A percentile compares a stretch with the other conserved stretches of the same genome.
These are phyloP conservation scores for Ophiosphaerella narmari DNA, from an alignment of 2,329 filamentous ascomycete species.

Conservation along the genomic window DNA sequence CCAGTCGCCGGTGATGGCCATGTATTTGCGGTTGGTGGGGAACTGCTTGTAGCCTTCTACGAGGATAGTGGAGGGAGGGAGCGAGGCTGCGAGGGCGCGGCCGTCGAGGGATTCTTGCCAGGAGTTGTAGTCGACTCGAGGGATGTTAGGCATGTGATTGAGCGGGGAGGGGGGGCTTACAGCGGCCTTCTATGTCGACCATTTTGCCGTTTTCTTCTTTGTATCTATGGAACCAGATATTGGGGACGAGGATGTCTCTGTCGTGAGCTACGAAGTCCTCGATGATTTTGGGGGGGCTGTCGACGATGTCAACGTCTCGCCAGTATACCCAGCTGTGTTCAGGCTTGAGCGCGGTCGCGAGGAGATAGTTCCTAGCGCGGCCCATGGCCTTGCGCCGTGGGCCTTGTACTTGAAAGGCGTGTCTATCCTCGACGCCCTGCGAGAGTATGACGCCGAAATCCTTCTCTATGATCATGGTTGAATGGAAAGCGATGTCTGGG, in stretches of 20 bases:
- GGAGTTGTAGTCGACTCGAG: slow-evolving; percentile 92
- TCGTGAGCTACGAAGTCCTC: slow-evolving; percentile 97
- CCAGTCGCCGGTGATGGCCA: slow-evolving; percentile 92
- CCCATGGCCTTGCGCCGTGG: slow-evolving; percentile 90
- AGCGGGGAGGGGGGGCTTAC: slow-evolving; percentile 56
- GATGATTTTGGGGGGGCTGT: slow-evolving; percentile 83
- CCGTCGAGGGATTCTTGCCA: slow-evolving; percentile 94
- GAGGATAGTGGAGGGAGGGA: slow-evolving; percentile 81
- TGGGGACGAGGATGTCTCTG: slow-evolving; percentile 89
- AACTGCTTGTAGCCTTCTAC: slow-evolving; percentile 97
- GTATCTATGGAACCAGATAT: slow-evolving; percentile 97
- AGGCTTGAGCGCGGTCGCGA: slow-evolving; percentile 81
- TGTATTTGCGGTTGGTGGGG: slow-evolving; percentile 85
- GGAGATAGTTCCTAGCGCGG: slow-evolving; percentile 86
- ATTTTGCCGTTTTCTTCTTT: slow-evolving; percentile 64
- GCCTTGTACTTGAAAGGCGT: slow-evolving; percentile 84
- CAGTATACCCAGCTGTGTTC: slow-evolving; percentile 99
- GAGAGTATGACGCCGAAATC: slow-evolving; percentile 79
- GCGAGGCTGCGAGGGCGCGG: slow-evolving; percentile 70
- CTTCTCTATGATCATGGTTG: slow-evolving; percentile 84
- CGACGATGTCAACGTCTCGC: slow-evolving; percentile 95
- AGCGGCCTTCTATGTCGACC: slow-evolving; percentile 89
- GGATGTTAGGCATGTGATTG: slow-evolving; percentile 11
- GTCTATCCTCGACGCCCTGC: slow-evolving; percentile 80
- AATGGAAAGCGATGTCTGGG: slow-evolving; percentile 80